A percentile compares a stretch with the other conserved stretches of the same genome.
These are phyloP conservation scores for Hirsutella rhossiliensis DNA, from an alignment of 2,329 filamentous ascomycete genomes.

Conservation along the genomic window DNA sequence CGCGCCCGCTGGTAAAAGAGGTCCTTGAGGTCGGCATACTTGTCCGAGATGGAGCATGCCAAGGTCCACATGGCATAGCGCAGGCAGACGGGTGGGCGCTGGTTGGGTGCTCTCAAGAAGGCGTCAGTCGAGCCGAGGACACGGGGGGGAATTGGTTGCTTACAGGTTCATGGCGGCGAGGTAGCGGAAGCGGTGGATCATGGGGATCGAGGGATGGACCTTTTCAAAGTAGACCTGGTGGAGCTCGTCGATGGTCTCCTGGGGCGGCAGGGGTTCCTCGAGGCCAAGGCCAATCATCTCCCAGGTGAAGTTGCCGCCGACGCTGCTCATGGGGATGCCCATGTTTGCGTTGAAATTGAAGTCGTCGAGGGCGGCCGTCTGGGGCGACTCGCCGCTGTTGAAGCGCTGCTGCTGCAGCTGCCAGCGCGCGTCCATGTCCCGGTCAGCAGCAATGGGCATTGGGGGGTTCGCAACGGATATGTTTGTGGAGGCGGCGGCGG, in stretches of 20 bases:
- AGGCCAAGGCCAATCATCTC: constrained; percentile 55
- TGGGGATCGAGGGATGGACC: constrained; percentile 71
- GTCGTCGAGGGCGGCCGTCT: constrained; percentile 36
- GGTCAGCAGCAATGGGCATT: constrained; percentile 32
- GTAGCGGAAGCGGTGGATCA: constrained; percentile 84
- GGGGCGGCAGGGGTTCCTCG: constrained; percentile 45
- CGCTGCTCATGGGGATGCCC: constrained; percentile 35
- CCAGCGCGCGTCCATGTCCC: constrained; percentile 40
- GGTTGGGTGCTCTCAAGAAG: constrained; percentile 53
- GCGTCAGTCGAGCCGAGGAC: not conserved
- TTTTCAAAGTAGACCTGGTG: constrained; percentile 86
- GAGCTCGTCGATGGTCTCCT: constrained; percentile 68
- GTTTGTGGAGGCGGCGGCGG: constrained; percentile 11
- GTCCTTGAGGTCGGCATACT: constrained; percentile 66
- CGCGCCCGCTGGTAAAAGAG: constrained; percentile 83
- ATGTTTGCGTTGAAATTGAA: constrained; percentile 43
- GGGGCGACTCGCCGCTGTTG: constrained; percentile 43
- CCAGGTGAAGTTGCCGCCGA: constrained; percentile 58
- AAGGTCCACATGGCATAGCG: constrained; percentile 95
- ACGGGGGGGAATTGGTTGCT: constrained; percentile 11
- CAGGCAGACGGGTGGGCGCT: constrained; percentile 76
- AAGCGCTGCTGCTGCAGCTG: constrained; percentile 33
- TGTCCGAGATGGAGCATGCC: constrained; percentile 75
- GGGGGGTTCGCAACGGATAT: constrained; percentile 28
- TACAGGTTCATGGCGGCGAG: constrained; percentile 77